Percentiles rank a stretch among this genome's conserved stretches.
Evolutionary conservation across 495 filamentous ascomycete species (phyloP).

Genomic region (Penicillium silybi): DNA sequence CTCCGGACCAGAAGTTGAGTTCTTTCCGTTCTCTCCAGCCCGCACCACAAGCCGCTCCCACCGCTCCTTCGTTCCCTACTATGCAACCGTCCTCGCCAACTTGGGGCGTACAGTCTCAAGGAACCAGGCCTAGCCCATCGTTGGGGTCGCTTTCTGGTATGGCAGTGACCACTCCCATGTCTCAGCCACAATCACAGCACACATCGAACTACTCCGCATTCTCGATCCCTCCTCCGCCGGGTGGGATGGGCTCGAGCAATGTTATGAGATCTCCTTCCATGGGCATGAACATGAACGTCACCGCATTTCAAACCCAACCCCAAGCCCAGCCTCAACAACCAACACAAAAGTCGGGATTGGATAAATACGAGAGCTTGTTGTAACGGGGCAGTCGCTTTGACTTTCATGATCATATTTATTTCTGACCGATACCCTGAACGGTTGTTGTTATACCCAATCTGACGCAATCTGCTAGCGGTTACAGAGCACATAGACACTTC

Average conservation of each 20-base stretch:
- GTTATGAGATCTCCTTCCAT: slow-evolving; percentile 16
- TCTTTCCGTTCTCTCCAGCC: slow-evolving; percentile 50
- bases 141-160: slow-evolving; percentile 28
- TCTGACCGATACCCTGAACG: slow-evolving; percentile 1
- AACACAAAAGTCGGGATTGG: slow-evolving; percentile 56
- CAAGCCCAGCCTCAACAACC: slow-evolving; percentile 24
- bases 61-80: slow-evolving; percentile 25
- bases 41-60: slow-evolving; percentile 27
- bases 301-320: slow-evolving; percentile 16
- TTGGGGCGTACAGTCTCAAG: slow-evolving; percentile 26
- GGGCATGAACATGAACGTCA: slow-evolving; percentile 15
- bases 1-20: slow-evolving; percentile 49
- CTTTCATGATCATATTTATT: background rate
- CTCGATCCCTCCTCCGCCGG: slow-evolving; percentile 45
- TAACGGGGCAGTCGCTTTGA: slow-evolving; percentile 25
- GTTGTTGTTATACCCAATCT: slow-evolving; percentile 3
- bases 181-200: slow-evolving; percentile 21
- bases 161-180: slow-evolving; percentile 17
- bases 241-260: slow-evolving; percentile 12
- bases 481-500: slow-evolving; percentile 1
- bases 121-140: slow-evolving; percentile 17
- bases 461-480: background rate
- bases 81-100: slow-evolving; percentile 32
- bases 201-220: slow-evolving; percentile 41
- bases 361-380: slow-evolving; percentile 78